Evolutionary conservation across 345 rosid genomes (phyloP), one percentile per base, ranked within the genome.

Genomic region (Cardiospermum halicacabum): DNA sequence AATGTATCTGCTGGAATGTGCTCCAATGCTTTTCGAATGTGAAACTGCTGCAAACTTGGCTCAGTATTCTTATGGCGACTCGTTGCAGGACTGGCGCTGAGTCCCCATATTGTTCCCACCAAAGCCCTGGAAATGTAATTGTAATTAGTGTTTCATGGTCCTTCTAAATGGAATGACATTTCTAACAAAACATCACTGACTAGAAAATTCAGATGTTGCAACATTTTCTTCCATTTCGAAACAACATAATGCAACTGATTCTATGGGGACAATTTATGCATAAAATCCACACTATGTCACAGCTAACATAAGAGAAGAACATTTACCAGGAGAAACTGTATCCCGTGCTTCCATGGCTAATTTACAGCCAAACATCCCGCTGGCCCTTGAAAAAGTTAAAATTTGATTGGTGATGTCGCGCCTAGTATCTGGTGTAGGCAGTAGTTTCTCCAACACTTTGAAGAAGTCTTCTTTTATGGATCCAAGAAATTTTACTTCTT

Each of bases 41-140:
- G 64, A 81, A 84, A 22, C 81, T 73, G 80, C 97, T 85, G 86
- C 97, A 90, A 31, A 84, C 95, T 75, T 88, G 95, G 75, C 92
- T 88, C 57, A 88, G 80, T 69, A 90, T 84, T 77, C 97, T 78
- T 36, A 86, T 85, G 5, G 97, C 96, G 48, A 91, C 88, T n/a
- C 88, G 73, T 64, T 91, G 97, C 60, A 91, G 65, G 58, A 81
- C 88, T 0, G 93, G 96, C 11, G 97, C 97, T 51, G 93, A 81
- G 68, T 88, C 97, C 10, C 97, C 93, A 40, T 85, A 88, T 74
- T 88, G 97, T 68, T 91, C 97, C 97, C 97, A 91, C 97, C 96
- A 91, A 3, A 91, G 79, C 66, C 97, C 97, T 91, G 66, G 10
- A 71, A 78, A 30, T 12, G 4, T 11, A 26, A 18, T 28, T 36